Base-by-base conservation (phyloP, 306 rosid genomes). In the Leucaena leucocephala region DNA sequence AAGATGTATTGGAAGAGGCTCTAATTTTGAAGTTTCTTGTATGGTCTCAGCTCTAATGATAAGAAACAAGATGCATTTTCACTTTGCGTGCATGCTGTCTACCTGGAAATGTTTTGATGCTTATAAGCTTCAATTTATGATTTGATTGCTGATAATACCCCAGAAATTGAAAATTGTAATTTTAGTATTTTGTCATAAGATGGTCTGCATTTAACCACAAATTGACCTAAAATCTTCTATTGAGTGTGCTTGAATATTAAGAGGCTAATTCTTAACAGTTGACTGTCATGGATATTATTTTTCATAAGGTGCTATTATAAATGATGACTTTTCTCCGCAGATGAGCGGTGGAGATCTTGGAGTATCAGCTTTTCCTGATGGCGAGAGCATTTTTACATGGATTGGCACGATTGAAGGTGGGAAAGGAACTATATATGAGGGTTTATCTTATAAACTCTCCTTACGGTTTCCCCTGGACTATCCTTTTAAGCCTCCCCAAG, bases 391-490 rank as follows among this genome's bases (percentile, higher is more conserved):
- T 81, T 95, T 92, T 78, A 79, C 97, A 77, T 92, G 98, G 98
- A 84, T 92, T 68, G 98, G 98, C 83, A 95, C 98, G 40, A 91
- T 95, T 33, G 96, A 91, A 88, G 98, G 98, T 80, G 98, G 98
- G 77, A 93, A 91, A 84, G 98, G 94, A 81, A 95, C 98, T 55
- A 35, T 82, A 35, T 95, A 91, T 34, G 98, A 93, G 77, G 96
- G 97, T 79, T 89, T 95, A 84, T 93, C 98, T 39, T 95, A 92
- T 88, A 95, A 95, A 70, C 98, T 95, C 78, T 92, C 97, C 34
- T 81, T 95, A 82, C 89, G 86, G 65, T 95, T 95, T 86, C 98
- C 98, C 54, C 58, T 83, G 78, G 97, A 95, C 62, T 95, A 95
- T 85, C 98, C 98, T 68, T 95, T 95, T 76, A 92, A 92, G 86